Evolutionary conservation across 495 filamentous ascomycete species (phyloP).

Genomic region (Aspergillus haitiensis): DNA sequence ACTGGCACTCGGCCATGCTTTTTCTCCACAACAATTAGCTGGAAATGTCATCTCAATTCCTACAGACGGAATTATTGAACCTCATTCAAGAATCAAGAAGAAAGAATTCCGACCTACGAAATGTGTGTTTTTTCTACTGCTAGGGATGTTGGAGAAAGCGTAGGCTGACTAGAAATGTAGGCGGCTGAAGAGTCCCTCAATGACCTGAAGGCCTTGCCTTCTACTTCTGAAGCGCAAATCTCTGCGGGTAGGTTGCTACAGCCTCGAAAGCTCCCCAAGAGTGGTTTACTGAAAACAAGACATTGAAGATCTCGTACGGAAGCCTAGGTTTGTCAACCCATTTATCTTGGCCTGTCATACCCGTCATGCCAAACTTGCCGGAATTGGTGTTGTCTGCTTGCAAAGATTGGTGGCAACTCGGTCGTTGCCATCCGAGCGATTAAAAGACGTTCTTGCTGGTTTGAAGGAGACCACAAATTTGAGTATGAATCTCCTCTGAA

Average conservation of each 20-base stretch:
- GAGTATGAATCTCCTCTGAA: conserved; percentile 40
- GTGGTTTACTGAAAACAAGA: conserved; percentile 27
- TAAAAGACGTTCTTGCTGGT: conserved; percentile 83
- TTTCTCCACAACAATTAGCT: conserved; percentile 30
- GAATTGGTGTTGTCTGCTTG: conserved; percentile 81
- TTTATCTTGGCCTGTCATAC: conserved; percentile 91
- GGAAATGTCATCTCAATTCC: conserved; percentile 88
- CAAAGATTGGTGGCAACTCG: conserved; percentile 82
- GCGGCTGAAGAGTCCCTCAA: conserved; percentile 92
- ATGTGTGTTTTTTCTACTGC: conserved; percentile 54
- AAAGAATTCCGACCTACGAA: conserved; percentile 84
- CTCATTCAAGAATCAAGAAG: conserved; percentile 94
- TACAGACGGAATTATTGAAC: conserved; percentile 85
- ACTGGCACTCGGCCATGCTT: conserved; percentile 35
- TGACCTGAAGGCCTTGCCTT: conserved; percentile 78
- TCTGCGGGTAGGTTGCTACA: conserved; percentile 66
- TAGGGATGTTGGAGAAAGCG: conserved; percentile 10
- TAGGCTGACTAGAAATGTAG: conserved; percentile 46
- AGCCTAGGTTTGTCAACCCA: conserved; percentile 81
- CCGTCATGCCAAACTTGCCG: conserved; percentile 83
- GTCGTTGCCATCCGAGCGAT: conserved; percentile 67
- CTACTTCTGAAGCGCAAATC: conserved; percentile 78
- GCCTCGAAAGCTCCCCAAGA: not conserved
- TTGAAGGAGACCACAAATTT: conserved; percentile 75
- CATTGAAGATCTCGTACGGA: conserved; percentile 72